These are phyloP conservation scores for Blastomyces gilchristii DNA, from an alignment of 2,329 filamentous ascomycete genomes.

Conservation along the genomic window DNA sequence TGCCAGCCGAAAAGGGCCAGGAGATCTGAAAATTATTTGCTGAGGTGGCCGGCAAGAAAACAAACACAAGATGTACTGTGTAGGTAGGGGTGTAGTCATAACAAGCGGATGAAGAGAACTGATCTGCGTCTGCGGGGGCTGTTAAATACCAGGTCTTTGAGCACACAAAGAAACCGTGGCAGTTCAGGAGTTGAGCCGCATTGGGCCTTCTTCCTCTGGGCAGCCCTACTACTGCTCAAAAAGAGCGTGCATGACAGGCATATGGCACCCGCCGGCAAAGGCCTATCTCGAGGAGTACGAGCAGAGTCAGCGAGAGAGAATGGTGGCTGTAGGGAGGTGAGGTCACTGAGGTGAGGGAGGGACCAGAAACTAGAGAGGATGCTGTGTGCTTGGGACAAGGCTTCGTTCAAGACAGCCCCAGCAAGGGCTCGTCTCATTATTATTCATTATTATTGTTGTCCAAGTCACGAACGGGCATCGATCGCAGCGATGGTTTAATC, in stretches of 20 bases:
- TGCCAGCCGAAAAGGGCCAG: neutral
- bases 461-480: neutral
- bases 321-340: neutral
- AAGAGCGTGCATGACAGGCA: neutral
- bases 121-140: neutral
- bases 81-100: neutral
- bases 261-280: neutral
- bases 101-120: neutral
- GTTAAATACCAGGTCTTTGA: neutral
- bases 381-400: neutral
- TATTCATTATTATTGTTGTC: no score
- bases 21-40: neutral
- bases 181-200: neutral
- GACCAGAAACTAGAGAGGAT: neutral
- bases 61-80: neutral
- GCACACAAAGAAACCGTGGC: neutral
- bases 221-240: neutral
- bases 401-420: neutral
- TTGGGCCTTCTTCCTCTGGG: neutral
- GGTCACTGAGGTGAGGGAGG: no score
- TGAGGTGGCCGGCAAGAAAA: neutral
- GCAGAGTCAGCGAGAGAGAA: neutral
- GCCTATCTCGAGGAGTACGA: neutral
- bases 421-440: neutral
- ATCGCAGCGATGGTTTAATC: neutral